Base-by-base conservation (phyloP, 1,284 basidiomycete species). In the Ceratobasidium sp. region DNA sequence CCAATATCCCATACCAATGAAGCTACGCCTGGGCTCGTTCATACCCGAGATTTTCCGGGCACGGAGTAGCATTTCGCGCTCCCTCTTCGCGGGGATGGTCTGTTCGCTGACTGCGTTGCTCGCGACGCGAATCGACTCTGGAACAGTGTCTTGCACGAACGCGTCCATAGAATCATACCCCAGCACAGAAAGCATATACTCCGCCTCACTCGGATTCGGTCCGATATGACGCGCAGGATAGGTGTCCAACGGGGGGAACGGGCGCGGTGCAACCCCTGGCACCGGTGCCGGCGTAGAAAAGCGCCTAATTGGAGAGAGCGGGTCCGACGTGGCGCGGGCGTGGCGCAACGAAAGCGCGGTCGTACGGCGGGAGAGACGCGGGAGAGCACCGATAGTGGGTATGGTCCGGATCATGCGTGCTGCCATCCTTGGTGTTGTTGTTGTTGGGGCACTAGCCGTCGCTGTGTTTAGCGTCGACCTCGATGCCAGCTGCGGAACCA, bases 1-100 rank as follows among this genome's bases (percentile, higher is more conserved):
- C 79, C 96, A 92, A 82, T 99, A 98, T 14, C 96, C 96, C 95
- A 98, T 95, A 53, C 96, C 96, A 79, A 98, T 99, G 80, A 95
- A 96, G 78, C 90, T 95, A 84, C 92, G 94, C 82, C 91, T 91
- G 8, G 86, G 83, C 81, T 89, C 88, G 83, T 99, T 98, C 81
- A 88, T 84, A 38, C 79, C 81, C 21, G 90, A 95, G 28, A 98
- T 83, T 77, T 88, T 86, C 78, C 89, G 89, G 2, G 92, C 95
- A 64, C 93, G 85, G 53, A 84, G 82, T 69, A 90, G 84, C 49
- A 99, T 84, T 83, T 99, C 91, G 16, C 91, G 88, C 82, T 99
- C 97, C 80, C 92, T 94, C 73, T 94, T 83, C 0, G 92, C 84
- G 3, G 86, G 84, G 74, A 97, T 92, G 49, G 86, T 84, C 30